These are phyloP conservation scores for Coemansia sp. DNA, from an alignment of 192 early-diverging fungal genomes.

Conservation along the genomic window DNA sequence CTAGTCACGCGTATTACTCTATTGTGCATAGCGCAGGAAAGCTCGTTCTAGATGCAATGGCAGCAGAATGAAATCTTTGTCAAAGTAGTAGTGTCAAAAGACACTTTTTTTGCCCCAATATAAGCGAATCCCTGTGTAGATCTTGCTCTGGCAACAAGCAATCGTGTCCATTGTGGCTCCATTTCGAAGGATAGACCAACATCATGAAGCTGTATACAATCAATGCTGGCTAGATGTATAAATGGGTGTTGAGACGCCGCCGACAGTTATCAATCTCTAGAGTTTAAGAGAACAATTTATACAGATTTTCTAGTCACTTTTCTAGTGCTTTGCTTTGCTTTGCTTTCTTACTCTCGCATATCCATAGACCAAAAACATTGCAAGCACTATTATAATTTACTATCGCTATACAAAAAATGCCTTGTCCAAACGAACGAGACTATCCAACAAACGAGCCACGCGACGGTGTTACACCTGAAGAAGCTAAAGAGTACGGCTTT, in stretches of 20 bases:
- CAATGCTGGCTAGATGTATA: not conserved
- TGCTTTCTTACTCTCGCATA: not conserved
- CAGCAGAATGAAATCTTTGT: not conserved
- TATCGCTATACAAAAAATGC: not conserved
- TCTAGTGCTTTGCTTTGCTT: not conserved
- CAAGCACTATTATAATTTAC: not conserved
- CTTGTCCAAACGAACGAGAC: slow-evolving; percentile 11
- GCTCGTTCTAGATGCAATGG: slow-evolving; percentile 7
- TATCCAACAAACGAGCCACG: slow-evolving; percentile 39
- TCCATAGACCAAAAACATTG: not conserved
- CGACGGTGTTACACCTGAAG: slow-evolving; percentile 27
- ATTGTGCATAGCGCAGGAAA: not conserved
- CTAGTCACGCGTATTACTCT: not conserved
- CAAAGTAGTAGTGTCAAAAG: not conserved
- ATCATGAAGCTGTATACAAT: not conserved
- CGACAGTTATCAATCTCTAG: not conserved
- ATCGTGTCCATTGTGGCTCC: not conserved
- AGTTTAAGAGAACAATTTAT: too few relatives aligned
- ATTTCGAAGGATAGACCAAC: not conserved
- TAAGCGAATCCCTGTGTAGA: not conserved
- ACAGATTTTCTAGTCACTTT: too few relatives aligned
- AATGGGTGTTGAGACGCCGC: not conserved
- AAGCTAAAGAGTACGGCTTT: slow-evolving; percentile 32
- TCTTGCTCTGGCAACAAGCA: not conserved
- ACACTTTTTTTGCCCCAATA: not conserved